Conservation (phyloP, 1,284 basidiomycete species). For the Ganoderma sp. region DNA sequence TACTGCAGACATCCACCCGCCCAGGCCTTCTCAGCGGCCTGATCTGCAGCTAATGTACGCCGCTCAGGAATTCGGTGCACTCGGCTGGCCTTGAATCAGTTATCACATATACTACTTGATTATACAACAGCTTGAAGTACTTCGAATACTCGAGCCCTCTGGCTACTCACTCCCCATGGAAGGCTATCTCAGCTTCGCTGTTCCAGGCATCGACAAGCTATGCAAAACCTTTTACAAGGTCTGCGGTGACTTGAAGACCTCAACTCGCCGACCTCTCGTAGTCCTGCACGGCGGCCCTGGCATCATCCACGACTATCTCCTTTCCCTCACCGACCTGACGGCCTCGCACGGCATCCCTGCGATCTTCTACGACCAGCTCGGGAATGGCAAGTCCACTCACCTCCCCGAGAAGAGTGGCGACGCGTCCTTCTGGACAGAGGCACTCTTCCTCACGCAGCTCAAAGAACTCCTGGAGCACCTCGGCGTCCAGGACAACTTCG, state of each 20-base stretch:
- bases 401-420: conserved; percentile 43
- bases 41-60: too few relatives aligned
- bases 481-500: conserved; percentile 45
- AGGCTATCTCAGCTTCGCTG: background rate
- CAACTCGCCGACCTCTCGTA: conserved; percentile 38
- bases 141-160: background rate
- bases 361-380: conserved; percentile 56
- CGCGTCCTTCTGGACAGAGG: conserved; percentile 51
- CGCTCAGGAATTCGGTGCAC: too few relatives aligned
- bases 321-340: conserved; percentile 22
- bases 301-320: conserved; percentile 28
- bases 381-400: conserved; percentile 50
- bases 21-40: too few relatives aligned
- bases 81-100: too few relatives aligned
- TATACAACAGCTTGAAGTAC: too few relatives aligned
- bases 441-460: conserved; percentile 57
- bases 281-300: conserved; percentile 52
- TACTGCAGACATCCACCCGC: too few relatives aligned
- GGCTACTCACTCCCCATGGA: background rate
- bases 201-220: background rate
- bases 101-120: too few relatives aligned
- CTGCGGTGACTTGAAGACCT: conserved; percentile 32
- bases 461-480: conserved; percentile 50
- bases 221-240: conserved; percentile 38
- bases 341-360: conserved; percentile 35